These are phyloP conservation scores for Solanum dulcamara DNA, from an alignment of 257 asterid species.

Conservation along the genomic window DNA sequence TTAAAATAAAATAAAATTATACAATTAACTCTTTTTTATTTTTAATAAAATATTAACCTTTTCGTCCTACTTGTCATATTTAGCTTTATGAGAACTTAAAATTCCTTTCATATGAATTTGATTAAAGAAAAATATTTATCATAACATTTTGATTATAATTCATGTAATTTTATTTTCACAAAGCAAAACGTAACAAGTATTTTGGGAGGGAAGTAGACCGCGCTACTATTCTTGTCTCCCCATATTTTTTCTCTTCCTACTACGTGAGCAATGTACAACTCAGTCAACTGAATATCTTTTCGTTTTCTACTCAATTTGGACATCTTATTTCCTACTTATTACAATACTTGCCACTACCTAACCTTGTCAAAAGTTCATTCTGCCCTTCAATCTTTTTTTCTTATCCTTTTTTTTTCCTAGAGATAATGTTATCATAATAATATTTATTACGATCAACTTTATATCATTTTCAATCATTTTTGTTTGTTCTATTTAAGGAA, in stretches of 20 bases:
- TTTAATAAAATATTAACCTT: neutral
- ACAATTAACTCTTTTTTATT: neutral
- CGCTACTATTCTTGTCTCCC: neutral
- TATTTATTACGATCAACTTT: neutral
- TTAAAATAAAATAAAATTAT: neutral
- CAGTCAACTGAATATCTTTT: neutral
- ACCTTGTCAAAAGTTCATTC: neutral
- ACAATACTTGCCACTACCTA: neutral
- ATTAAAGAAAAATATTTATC: too few relatives aligned
- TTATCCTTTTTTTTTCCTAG: neutral
- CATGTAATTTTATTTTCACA: fast-evolving
- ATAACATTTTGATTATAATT: too few relatives aligned
- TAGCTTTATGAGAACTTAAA: too few relatives aligned
- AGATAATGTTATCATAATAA: neutral
- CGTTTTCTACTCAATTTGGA: neutral
- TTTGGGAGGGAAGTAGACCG: neutral
- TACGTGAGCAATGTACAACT: neutral
- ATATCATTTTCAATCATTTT: neutral
- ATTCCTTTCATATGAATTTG: too few relatives aligned
- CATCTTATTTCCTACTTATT: neutral
- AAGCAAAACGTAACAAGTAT: neutral
- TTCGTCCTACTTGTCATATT: neutral
- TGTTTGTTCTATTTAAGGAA: neutral
- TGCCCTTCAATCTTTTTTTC: neutral
- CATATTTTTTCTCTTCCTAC: neutral